These are phyloP conservation scores for Artomyces pyxidatus DNA, from an alignment of 768 basidiomycete species.

Conservation along the genomic window DNA sequence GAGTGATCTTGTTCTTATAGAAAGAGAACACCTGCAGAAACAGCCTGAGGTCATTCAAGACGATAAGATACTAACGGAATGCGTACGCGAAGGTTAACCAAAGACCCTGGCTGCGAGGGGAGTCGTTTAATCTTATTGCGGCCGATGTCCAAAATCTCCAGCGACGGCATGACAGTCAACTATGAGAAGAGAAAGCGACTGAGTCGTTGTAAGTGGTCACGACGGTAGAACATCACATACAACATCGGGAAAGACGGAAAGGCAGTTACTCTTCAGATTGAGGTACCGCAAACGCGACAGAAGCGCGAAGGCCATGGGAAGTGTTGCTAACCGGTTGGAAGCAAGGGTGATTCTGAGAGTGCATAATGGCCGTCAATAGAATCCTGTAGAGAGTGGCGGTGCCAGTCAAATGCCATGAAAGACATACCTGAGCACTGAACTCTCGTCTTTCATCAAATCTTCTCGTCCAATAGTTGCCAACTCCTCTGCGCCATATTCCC, in stretches of 20 bases:
- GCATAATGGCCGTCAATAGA: not conserved
- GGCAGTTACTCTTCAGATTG: slow-evolving; percentile 78
- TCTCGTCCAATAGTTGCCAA: slow-evolving; percentile 55
- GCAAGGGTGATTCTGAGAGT: slow-evolving; percentile 70
- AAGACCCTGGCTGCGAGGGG: slow-evolving; percentile 71
- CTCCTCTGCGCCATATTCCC: slow-evolving; percentile 64
- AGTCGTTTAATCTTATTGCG: slow-evolving; percentile 82
- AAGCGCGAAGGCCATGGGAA: slow-evolving; percentile 68
- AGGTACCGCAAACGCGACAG: slow-evolving; percentile 75
- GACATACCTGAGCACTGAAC: slow-evolving; percentile 53
- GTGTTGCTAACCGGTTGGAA: slow-evolving; percentile 70
- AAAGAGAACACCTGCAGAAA: slow-evolving; percentile 69
- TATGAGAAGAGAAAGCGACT: slow-evolving; percentile 23
- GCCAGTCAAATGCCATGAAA: slow-evolving; percentile 16
- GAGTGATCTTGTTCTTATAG: slow-evolving; percentile 74
- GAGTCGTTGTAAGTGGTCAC: not conserved
- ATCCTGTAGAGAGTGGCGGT: not conserved
- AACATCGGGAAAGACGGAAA: slow-evolving; percentile 78
- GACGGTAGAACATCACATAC: slow-evolving; percentile 40
- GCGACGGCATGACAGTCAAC: slow-evolving; percentile 76
- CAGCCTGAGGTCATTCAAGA: slow-evolving; percentile 2
- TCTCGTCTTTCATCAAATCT: slow-evolving; percentile 37
- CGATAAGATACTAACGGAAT: not conserved
- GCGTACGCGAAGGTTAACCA: slow-evolving; percentile 65
- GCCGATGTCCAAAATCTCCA: slow-evolving; percentile 93